phyloP scores from a whole-genome alignment of 169 alveolate species.

The Toxoplasma gondii region DNA sequence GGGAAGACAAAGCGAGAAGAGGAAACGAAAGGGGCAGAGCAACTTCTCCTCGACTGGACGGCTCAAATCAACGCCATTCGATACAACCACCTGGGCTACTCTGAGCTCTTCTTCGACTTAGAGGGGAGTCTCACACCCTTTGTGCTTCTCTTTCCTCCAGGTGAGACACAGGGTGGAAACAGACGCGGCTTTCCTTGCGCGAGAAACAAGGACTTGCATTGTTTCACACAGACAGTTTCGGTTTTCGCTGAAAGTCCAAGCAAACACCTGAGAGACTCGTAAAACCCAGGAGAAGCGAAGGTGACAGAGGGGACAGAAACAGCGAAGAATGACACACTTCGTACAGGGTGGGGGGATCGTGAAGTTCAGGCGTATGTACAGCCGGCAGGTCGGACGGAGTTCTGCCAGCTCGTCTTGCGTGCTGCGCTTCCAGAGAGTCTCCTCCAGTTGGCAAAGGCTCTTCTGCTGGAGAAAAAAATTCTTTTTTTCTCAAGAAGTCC shows the following conservation, averaged over 20 bases:
- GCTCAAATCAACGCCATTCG: conserved; percentile 52
- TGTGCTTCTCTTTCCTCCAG: conserved; percentile 1
- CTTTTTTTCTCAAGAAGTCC: conserved; percentile 53
- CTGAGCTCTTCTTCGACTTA: conserved; percentile 59
- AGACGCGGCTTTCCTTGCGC: neutral
- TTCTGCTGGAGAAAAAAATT: conserved; percentile 67
- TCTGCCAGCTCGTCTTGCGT: neutral
- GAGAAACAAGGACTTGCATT: too few species aligned
- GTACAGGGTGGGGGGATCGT: too few species aligned
- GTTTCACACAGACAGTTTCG: too few species aligned
- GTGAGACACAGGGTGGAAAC: neutral
- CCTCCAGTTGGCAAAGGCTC: conserved; percentile 58
- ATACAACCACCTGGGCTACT: conserved; percentile 54
- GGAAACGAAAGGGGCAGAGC: neutral
- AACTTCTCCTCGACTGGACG: conserved; percentile 43
- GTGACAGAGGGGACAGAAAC: too few species aligned
- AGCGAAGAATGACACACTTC: too few species aligned
- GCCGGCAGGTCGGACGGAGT: too few species aligned
- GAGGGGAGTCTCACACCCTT: conserved; percentile 61
- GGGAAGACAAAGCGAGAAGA: neutral
- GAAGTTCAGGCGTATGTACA: too few species aligned
- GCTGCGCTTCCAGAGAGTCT: conserved; percentile 41
- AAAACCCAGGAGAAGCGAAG: too few species aligned
- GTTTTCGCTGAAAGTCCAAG: too few species aligned
- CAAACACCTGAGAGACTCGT: too few species aligned